Base-by-base conservation (phyloP, 495 filamentous ascomycete genomes). In the Aspergillus affinis region DNA sequence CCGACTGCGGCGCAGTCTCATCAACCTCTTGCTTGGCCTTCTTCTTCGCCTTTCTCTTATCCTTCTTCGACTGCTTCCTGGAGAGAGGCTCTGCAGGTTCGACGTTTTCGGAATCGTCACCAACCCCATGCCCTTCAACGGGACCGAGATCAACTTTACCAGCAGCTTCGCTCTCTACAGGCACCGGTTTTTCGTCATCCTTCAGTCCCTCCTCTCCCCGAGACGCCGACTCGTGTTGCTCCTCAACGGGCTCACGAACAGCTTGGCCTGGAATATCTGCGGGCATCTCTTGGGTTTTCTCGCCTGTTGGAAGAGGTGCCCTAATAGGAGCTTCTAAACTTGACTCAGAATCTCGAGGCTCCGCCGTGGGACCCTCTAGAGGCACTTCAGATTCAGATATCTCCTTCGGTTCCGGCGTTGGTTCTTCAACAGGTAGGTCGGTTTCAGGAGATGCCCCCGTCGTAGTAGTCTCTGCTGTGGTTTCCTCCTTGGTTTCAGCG, bases 11-110 rank as follows among this genome's bases (percentile, higher is more conserved):
- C 10, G 32, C 26, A n/a, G 41, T n/a, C 20, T 67, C 64, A 21
- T 30, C 6, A 26, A 32, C 17, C 23, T 66, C 57, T 50, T 63
- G 27, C 41, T 68, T 63, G 13, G 55, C 62, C 30, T 74, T 65
- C 45, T 77, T 72, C 67, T 76, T 76, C 26, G 68, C 66, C 53
- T 78, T 81, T 53, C 63, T 75, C 61, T 75, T 78, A 50, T 79
- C 73, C 51, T 74, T 77, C 64, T 78, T 77, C 4, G 75, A 74
- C 20, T 71, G 51, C 49, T 75, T 74, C 9, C 69, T 69, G 15
- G 60, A 59, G n/a, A 64, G 26, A 41, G 62, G 45, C 2, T 54
- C 51, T 7, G 57, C 19, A 4, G 51, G 36, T 15, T 52, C 53
- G 12, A 55, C 10, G 7, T 63, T 49, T 15, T 62, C 46, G 23